Evolutionary conservation across 306 rosid genomes (phyloP), one percentile per base, ranked within the genome.

Genomic region (Cicer chorassanicum): DNA sequence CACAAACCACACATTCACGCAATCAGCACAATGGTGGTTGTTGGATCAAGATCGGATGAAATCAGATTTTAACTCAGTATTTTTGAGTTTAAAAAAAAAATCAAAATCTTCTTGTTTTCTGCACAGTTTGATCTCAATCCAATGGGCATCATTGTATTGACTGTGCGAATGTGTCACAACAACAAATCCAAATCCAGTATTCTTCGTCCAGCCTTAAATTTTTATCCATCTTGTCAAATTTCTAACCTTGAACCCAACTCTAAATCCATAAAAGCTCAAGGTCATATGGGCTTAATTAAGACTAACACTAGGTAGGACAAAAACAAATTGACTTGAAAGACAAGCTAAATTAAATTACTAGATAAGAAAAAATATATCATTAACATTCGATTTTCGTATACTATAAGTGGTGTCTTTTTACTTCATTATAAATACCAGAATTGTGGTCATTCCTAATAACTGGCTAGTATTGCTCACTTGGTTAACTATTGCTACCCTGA

Each of bases 381-480:
- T 12, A 10, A 46, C 53, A 46, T 46, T 46, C 12, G 6, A 46
- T 12, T 49, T 13, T 6, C 4, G 0, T 19, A 6, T n/a, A 49
- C 8, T 18, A 49, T 48, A 48, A 13, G 2, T n/a, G 8, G 54
- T 5, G 8, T 48, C 16, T 48, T 10, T 46, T 4, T 46, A 46
- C 16, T 12, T 46, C 14, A 46, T 46, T 12, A 5, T 12, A 5
- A 50, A 50, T 50, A 29, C 4, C 5, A 29, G 36, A 29, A 29
- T 29, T 44, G 5, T 44, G 13, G 4, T 44, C 13, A 44, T 12
- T 44, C 13, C 49, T 44, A 44, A 9, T 9, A 4, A 10, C 49
- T 44, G 13, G 2, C 64, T 72, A 10, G 16, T 50, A 38, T 39
- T 60, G 72, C 15, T 70, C 19, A 51, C 45, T 76, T 80, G 61